Percentiles rank a stretch among this genome's conserved stretches.
Conservation (phyloP, 305 asterid species). For the Fraxinus paxiana region DNA sequence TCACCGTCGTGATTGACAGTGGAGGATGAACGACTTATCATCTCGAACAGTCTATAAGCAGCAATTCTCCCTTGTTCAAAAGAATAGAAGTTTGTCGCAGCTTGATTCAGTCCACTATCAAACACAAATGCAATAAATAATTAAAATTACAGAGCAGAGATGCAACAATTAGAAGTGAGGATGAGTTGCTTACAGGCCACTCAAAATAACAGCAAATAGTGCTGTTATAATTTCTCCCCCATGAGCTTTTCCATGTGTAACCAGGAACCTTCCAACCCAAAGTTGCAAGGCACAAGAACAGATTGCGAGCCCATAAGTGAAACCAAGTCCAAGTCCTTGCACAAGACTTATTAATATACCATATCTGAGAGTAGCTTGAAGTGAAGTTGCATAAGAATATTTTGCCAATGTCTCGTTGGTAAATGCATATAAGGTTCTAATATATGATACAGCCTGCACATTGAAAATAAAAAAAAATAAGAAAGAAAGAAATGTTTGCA, state of each 20-base stretch:
- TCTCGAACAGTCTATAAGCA: constrained; percentile 94
- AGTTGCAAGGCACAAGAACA: constrained; percentile 99
- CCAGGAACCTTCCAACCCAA: constrained; percentile 94
- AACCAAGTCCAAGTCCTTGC: constrained; percentile 99
- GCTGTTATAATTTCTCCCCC: constrained; percentile 94
- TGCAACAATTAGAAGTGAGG: constrained; percentile 24
- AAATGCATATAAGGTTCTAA: constrained; percentile 87
- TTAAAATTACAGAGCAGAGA: constrained; percentile 5
- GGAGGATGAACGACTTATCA: constrained; percentile 94
- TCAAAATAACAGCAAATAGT: constrained; percentile 85
- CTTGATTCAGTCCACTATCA: constrained; percentile 93
- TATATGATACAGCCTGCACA: constrained; percentile 86
- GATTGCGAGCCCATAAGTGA: constrained; percentile 98
- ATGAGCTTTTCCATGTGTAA: constrained; percentile 65
- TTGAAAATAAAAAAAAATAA: neutral
- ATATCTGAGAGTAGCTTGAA: constrained; percentile 95
- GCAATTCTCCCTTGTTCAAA: constrained; percentile 99
- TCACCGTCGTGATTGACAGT: constrained; percentile 70
- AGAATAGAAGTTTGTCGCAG: constrained; percentile 97
- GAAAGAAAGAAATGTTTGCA: neutral
- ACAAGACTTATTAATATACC: constrained; percentile 98
- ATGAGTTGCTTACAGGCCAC: constrained; percentile 91
- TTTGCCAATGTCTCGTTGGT: constrained; percentile 96
- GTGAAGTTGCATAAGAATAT: constrained; percentile 95
- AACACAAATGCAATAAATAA: constrained; percentile 26